These are phyloP conservation scores for Peziza echinospora DNA, from an alignment of 495 filamentous ascomycete species.

Conservation along the genomic window DNA sequence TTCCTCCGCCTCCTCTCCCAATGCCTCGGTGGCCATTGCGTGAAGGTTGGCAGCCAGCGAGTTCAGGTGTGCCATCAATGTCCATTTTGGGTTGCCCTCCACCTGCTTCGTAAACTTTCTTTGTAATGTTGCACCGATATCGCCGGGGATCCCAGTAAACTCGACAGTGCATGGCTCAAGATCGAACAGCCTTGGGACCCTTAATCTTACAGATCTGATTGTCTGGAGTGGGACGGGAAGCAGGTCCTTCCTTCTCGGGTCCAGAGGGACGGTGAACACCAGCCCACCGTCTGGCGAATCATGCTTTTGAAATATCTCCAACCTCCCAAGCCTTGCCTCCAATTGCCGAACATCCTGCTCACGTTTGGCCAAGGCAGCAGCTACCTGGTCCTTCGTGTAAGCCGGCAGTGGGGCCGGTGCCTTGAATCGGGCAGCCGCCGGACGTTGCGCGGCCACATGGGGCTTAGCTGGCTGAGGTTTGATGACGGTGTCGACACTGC, in stretches of 20 bases:
- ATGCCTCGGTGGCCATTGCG: constrained; percentile 30
- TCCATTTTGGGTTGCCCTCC: constrained; percentile 33
- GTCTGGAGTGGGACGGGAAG: constrained; percentile 41
- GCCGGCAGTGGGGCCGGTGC: constrained; percentile 22
- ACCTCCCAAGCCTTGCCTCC: constrained; percentile 52
- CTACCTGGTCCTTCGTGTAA: constrained; percentile 35
- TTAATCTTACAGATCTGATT: constrained; percentile 42
- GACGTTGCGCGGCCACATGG: neutral
- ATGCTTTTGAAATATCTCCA: constrained; percentile 47
- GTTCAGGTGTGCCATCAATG: constrained; percentile 55
- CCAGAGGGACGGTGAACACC: constrained; percentile 49
- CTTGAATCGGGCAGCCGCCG: constrained; percentile 6
- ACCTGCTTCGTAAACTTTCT: constrained; percentile 40
- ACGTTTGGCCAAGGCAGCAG: constrained; percentile 39
- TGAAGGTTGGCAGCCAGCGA: constrained; percentile 56
- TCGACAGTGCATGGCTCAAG: constrained; percentile 42
- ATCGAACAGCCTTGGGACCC: constrained; percentile 53
- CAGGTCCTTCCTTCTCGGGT: constrained; percentile 37
- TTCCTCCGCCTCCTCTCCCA: constrained; percentile 6
- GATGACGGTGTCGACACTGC: neutral
- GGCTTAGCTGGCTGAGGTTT: neutral
- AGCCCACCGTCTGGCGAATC: constrained; percentile 32
- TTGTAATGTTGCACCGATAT: constrained; percentile 39
- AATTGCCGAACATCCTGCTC: constrained; percentile 48
- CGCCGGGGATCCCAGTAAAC: constrained; percentile 39